phyloP scores from a whole-genome alignment of 768 basidiomycete genomes.

The Leccinellum albellum region DNA sequence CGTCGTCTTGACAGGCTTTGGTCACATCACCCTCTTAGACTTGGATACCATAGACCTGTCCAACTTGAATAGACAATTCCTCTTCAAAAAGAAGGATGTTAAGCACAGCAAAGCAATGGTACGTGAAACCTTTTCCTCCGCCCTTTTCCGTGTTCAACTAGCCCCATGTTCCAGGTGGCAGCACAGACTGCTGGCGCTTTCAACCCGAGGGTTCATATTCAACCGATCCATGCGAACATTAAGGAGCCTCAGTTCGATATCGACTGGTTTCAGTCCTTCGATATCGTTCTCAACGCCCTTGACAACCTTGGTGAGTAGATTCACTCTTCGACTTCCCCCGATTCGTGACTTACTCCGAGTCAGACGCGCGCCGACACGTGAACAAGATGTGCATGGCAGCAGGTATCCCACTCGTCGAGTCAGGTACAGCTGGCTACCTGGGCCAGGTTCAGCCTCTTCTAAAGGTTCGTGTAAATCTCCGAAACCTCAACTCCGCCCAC shows the following conservation, averaged over 20 bases:
- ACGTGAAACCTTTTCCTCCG: conserved; percentile 12
- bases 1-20: conserved; percentile 88
- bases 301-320: conserved; percentile 84
- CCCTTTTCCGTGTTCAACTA: background rate
- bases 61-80: conserved; percentile 94
- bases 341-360: background rate
- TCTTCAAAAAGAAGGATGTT: conserved; percentile 95
- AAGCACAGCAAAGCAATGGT: conserved; percentile 95
- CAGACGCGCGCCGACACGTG: conserved; percentile 92
- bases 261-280: conserved; percentile 86
- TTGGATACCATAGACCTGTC: conserved; percentile 98
- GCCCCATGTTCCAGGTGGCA: conserved; percentile 52
- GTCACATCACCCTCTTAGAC: conserved; percentile 88
- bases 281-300: conserved; percentile 91
- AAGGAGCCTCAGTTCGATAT: conserved; percentile 89
- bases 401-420: conserved; percentile 86
- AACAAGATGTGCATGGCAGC: conserved; percentile 98
- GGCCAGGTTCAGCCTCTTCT: conserved; percentile 95
- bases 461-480: conserved; percentile 49
- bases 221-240: conserved; percentile 91
- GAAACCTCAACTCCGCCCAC: background rate
- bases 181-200: conserved; percentile 78
- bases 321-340: background rate
- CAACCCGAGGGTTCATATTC: conserved; percentile 84
- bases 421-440: conserved; percentile 93